Percentiles rank a stretch among this genome's conserved stretches.
These are phyloP conservation scores for Rhynchospora breviuscula DNA, from an alignment of 176 grass and related monocot species.

Conservation along the genomic window DNA sequence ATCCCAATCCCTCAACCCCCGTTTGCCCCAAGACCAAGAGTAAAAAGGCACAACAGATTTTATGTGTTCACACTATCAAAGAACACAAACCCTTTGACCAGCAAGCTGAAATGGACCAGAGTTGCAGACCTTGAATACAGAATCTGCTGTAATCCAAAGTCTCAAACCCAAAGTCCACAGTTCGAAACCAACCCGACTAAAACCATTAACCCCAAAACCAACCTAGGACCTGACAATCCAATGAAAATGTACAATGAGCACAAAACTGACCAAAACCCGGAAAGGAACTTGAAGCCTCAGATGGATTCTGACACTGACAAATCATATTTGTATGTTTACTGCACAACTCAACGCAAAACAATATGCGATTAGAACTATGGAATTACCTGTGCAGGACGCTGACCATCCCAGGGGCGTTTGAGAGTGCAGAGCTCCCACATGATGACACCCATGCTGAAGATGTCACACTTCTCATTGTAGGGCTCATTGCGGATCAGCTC, in stretches of 20 bases:
- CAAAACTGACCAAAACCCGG: not conserved
- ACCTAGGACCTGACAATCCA: not conserved
- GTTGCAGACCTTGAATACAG: not conserved
- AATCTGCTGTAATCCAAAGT: not conserved
- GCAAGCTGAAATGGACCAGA: not conserved
- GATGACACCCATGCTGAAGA: constrained; percentile 96
- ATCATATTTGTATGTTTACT: not conserved
- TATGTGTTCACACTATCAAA: not conserved
- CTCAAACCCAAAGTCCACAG: not conserved
- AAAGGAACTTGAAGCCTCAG: not conserved
- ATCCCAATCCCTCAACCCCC: not conserved
- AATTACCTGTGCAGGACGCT: constrained; percentile 76
- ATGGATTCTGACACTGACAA: not conserved
- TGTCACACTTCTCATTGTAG: constrained; percentile 91
- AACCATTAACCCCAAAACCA: not conserved
- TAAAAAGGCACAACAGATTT: not conserved
- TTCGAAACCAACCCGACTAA: not conserved
- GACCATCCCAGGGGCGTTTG: constrained; percentile 79
- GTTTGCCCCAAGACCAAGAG: no score
- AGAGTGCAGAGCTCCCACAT: constrained; percentile 99
- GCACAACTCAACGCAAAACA: not conserved
- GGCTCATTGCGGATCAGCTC: constrained; percentile 90
- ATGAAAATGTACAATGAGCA: not conserved
- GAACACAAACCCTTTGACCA: not conserved
- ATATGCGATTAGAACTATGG: not conserved